A percentile compares a stretch with the other conserved stretches of the same genome.
Conservation (phyloP, 129 eudicot species). For the Pulicaria dysenterica region DNA sequence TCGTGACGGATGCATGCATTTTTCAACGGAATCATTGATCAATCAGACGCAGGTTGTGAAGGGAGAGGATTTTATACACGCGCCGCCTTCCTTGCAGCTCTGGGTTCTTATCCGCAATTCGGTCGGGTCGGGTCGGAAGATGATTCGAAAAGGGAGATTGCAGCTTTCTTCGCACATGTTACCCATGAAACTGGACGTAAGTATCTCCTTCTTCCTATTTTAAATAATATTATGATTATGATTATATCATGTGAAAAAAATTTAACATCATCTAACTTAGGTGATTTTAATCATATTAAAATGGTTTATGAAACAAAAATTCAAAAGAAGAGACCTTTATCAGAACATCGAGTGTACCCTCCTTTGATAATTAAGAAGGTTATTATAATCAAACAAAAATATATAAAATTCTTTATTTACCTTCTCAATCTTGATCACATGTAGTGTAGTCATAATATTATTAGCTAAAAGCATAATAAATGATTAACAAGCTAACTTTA, state of each 20-base stretch:
- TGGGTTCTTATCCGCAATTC: constrained; percentile 24
- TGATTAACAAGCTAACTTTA: not conserved
- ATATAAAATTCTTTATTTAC: too few relatives aligned
- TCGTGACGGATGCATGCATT: constrained; percentile 44
- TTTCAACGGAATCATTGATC: constrained; percentile 36
- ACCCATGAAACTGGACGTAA: constrained; percentile 57
- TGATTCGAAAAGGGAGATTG: constrained; percentile 48
- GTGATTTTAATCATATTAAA: too few relatives aligned
- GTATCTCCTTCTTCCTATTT: not conserved
- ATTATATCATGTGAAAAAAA: too few relatives aligned
- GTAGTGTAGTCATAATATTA: too few relatives aligned
- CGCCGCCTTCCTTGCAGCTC: constrained; percentile 36
- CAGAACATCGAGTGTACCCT: too few relatives aligned
- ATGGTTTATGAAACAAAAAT: too few relatives aligned
- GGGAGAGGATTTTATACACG: constrained; percentile 36
- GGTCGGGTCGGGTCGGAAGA: constrained; percentile 45
- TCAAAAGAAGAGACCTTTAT: too few relatives aligned
- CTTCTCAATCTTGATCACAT: too few relatives aligned
- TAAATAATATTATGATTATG: too few relatives aligned
- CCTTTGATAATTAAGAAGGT: too few relatives aligned
- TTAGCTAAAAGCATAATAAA: not conserved
- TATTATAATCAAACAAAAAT: too few relatives aligned
- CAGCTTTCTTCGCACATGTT: constrained; percentile 52
- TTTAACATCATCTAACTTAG: too few relatives aligned
- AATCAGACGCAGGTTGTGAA: constrained; percentile 28